Conservation (phyloP, 805 yeast genomes). For the Candida sakaeoensis region DNA sequence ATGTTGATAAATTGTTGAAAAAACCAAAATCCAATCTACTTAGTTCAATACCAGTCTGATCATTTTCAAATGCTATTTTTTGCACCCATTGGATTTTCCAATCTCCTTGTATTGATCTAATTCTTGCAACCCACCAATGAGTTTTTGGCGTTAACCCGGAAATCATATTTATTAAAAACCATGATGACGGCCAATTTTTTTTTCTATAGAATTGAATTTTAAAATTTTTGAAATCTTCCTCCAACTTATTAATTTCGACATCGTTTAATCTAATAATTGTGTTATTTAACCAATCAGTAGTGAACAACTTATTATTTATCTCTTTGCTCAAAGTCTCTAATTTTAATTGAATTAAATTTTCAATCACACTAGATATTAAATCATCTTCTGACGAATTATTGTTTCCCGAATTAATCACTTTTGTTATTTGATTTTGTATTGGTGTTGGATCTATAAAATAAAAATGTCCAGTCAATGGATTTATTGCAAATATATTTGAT, state of each 20-base stretch:
- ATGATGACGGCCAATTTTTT: constrained; percentile 53
- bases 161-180: constrained; percentile 47
- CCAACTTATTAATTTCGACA: constrained; percentile 43
- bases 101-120: constrained; percentile 47
- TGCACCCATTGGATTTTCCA: constrained; percentile 56
- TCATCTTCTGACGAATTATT: constrained; percentile 27
- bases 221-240: constrained; percentile 8
- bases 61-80: constrained; percentile 16
- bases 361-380: constrained; percentile 28
- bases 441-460: constrained; percentile 39
- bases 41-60: constrained; percentile 7
- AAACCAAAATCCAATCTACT: constrained; percentile 22
- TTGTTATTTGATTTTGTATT: constrained; percentile 28
- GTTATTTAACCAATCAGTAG: constrained; percentile 68
- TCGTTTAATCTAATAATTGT: constrained; percentile 48
- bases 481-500: constrained; percentile 33
- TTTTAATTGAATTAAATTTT: constrained; percentile 42
- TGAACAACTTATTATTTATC: constrained; percentile 51
- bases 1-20: constrained; percentile 36
- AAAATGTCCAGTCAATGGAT: constrained; percentile 39
- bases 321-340: constrained; percentile 48
- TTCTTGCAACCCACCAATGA: constrained; percentile 52
- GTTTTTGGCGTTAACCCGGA: constrained; percentile 34
- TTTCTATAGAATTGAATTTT: constrained; percentile 41
- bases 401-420: constrained; percentile 27